Base-by-base conservation (phyloP, 805 yeast species). In the Debaryomyces prosopidis region DNA sequence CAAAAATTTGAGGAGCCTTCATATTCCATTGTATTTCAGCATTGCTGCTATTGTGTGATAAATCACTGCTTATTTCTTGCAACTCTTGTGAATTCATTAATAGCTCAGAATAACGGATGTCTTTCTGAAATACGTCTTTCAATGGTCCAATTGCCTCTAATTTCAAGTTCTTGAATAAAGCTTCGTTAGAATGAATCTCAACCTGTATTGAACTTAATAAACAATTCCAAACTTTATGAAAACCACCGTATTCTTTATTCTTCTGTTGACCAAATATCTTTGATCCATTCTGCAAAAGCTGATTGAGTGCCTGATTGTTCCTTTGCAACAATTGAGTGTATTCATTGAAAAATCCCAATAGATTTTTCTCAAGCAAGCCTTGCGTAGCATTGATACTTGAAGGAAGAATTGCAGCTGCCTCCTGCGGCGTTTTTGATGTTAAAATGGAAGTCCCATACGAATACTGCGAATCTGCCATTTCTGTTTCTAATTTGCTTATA, bases 1-100 rank as follows among this genome's bases (percentile, higher is more conserved):
- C 84, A 59, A 87, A 85, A 36, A 86, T 80, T 44, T 77, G 81
- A 2, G 96, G 92, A 2, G 94, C 92, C 60, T 84, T 82, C 43
- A 79, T 70, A 50, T 82, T 84, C 96, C 96, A 89, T 54, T 80
- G 77, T 30, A 71, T 71, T 43, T 77, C 82, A 27, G 81, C 76
- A 39, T 66, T 55, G 17, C 52, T 40, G 19, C 44, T 41, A 11
- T 43, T 39, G 3, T 41, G 23, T 2, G 54, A 42, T 44, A 71
- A 41, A 40, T 54, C 53, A 35, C 62, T 12, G 58, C 62, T 39
- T 69, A 64, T 51, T 68, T 77, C 65, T 57, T 66, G 51, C 62
- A 70, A 51, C 68, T 72, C 70, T 62, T 64, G 69, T 6, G 69
- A 76, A 63, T 60, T 76, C 68, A 63, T 68, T 58, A 81, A 69